Conservation (phyloP, 2,329 filamentous ascomycete species). For the Colletotrichum sp. region DNA sequence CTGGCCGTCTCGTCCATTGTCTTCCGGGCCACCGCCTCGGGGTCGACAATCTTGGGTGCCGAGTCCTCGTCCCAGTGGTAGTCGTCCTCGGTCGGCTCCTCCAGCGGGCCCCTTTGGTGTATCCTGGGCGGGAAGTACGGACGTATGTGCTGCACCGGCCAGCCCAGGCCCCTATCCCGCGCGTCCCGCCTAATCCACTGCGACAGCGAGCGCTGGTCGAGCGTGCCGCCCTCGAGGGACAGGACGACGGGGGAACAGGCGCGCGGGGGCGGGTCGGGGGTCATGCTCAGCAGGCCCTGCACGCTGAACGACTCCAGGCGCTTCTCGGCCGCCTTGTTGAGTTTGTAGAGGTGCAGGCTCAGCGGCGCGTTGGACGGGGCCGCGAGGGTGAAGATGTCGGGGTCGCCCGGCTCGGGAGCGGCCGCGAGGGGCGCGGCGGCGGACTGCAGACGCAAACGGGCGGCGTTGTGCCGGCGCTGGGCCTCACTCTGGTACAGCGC, state of each 20-base stretch:
- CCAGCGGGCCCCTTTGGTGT: background rate
- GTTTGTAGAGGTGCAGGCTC: slow-evolving; percentile 15
- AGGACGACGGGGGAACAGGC: slow-evolving; percentile 38
- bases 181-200: slow-evolving; percentile 48
- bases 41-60: background rate
- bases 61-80: background rate
- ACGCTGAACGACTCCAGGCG: slow-evolving; percentile 17
- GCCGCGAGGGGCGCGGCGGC: slow-evolving; percentile 38
- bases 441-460: slow-evolving; percentile 35
- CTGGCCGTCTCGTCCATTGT: background rate
- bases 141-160: slow-evolving; percentile 23
- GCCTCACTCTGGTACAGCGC: slow-evolving; percentile 64
- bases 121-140: slow-evolving; percentile 19
- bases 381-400: slow-evolving; percentile 54
- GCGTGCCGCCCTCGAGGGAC: slow-evolving; percentile 36
- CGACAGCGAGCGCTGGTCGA: slow-evolving; percentile 32
- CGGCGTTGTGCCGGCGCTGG: slow-evolving; percentile 39
- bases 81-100: background rate
- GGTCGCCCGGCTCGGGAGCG: slow-evolving; percentile 48
- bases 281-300: slow-evolving; percentile 16
- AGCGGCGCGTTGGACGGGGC: slow-evolving; percentile 41
- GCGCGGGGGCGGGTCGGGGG: slow-evolving; percentile 19
- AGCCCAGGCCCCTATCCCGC: slow-evolving; percentile 33
- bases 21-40: background rate
- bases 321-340: slow-evolving; percentile 32